A percentile compares a stretch with the other conserved stretches of the same genome.
Evolutionary conservation across 768 basidiomycete genomes (phyloP).

Genomic region (Basidioascus undulatus): DNA sequence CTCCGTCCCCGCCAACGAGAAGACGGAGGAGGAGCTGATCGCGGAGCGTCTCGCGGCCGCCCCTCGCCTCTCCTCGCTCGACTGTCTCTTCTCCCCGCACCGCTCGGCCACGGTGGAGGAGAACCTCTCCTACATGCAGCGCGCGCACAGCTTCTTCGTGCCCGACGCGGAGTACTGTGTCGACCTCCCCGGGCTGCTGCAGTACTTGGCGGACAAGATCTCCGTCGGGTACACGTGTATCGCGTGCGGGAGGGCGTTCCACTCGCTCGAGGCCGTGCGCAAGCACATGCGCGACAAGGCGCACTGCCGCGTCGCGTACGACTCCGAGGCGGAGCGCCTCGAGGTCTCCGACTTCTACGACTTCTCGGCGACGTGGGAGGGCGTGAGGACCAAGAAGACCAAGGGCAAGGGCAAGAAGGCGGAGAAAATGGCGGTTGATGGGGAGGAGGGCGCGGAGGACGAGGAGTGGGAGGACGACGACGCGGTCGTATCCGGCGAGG

Average conservation of each 20-base stretch:
- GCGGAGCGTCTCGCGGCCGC: constrained; percentile 49
- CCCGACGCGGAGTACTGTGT: constrained; percentile 79
- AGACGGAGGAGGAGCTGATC: constrained; percentile 35
- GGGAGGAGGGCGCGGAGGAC: constrained; percentile 15
- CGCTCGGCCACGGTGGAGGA: constrained; percentile 29
- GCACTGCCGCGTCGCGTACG: constrained; percentile 91
- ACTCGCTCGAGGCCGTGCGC: constrained; percentile 60
- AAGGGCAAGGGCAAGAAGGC: constrained; percentile 17
- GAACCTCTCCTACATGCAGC: constrained; percentile 70
- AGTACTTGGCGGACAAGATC: constrained; percentile 76
- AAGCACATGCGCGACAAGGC: constrained; percentile 85
- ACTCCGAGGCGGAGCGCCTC: constrained; percentile 48
- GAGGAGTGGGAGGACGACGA: constrained; percentile 15
- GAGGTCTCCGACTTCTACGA: constrained; percentile 87
- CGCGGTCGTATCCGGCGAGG: constrained; percentile 14
- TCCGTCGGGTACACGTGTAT: constrained; percentile 83
- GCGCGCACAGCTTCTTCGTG: constrained; percentile 74
- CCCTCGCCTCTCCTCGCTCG: constrained; percentile 31
- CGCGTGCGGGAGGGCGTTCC: constrained; percentile 65
- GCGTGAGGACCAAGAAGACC: constrained; percentile 5
- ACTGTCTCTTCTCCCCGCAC: constrained; percentile 69
- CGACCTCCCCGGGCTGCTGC: constrained; percentile 55
- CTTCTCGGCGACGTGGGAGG: constrained; percentile 45
- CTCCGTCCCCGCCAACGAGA: constrained; percentile 25
- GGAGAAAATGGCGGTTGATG: constrained; percentile 13